phyloP scores from a whole-genome alignment of 164 flowering plant genomes.

The Brasenia schreberi region DNA sequence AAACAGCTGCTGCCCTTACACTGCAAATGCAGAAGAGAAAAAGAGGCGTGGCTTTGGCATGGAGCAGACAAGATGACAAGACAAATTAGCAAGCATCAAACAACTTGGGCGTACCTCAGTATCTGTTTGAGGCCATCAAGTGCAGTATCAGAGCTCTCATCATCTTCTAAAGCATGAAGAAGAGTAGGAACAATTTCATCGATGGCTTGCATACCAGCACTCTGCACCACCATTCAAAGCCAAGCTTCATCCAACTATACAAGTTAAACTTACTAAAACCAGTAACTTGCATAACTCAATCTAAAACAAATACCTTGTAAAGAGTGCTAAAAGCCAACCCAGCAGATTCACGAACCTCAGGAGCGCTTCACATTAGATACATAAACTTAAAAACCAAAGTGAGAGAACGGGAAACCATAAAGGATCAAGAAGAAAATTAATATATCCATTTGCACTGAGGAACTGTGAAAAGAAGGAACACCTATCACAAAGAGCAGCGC shows the following conservation, averaged over 20 bases:
- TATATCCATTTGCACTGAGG: neutral
- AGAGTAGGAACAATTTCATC: conserved; percentile 98
- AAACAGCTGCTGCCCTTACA: conserved; percentile 90
- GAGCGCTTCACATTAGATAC: conserved; percentile 24
- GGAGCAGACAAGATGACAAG: neutral
- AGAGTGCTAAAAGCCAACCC: conserved; percentile 94
- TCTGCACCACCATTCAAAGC: conserved; percentile 28
- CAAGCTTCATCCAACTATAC: neutral
- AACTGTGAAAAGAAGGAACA: conserved; percentile 10
- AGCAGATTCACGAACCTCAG: conserved; percentile 96
- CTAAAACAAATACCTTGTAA: conserved; percentile 51
- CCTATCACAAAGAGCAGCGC: conserved; percentile 99
- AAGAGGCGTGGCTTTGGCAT: neutral
- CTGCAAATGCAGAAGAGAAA: conserved; percentile 22
- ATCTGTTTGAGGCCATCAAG: conserved; percentile 99
- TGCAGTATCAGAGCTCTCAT: conserved; percentile 83
- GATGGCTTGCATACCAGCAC: conserved; percentile 99
- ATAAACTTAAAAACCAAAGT: neutral
- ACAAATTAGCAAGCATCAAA: neutral
- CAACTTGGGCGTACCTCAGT: conserved; percentile 39
- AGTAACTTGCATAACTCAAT: neutral
- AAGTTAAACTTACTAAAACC: neutral
- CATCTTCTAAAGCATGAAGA: conserved; percentile 87
- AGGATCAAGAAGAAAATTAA: neutral
- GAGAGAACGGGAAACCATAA: neutral